Percentiles rank a stretch among this genome's conserved stretches.
Evolutionary conservation across 2,329 filamentous ascomycete genomes (phyloP).

Genomic region (Coniochaeta ligniaria): DNA sequence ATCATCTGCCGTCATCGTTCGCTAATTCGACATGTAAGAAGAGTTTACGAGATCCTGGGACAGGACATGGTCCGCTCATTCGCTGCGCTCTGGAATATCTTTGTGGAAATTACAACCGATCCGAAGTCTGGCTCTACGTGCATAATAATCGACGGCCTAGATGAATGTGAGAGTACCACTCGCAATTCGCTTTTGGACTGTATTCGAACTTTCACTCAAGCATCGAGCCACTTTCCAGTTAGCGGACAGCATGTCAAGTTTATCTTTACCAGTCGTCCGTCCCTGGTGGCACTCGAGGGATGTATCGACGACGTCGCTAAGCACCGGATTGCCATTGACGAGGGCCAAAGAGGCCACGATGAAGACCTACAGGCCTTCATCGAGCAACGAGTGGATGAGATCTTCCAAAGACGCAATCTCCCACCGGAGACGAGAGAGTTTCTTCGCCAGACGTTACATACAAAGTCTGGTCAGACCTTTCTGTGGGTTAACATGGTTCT

Average conservation of each 20-base stretch:
- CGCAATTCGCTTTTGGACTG: constrained; percentile 16
- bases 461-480: constrained; percentile 26
- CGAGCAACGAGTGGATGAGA: too few relatives aligned
- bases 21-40: too few relatives aligned
- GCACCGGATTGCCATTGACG: constrained; percentile 14
- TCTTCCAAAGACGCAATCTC: too few relatives aligned
- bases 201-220: constrained; percentile 13
- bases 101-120: constrained; percentile 21
- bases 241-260: constrained; percentile 22
- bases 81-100: constrained; percentile 25
- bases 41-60: constrained; percentile 1
- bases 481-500: constrained; percentile 30
- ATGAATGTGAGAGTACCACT: constrained; percentile 15
- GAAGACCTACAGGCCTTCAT: not conserved
- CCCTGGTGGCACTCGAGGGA: constrained; percentile 8
- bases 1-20: too few relatives aligned
- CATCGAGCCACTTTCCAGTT: not conserved
- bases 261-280: constrained; percentile 22
- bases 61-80: constrained; percentile 23
- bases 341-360: constrained; percentile 11
- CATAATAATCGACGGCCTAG: constrained; percentile 29
- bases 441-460: constrained; percentile 3
- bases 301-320: constrained; percentile 1
- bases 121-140: constrained; percentile 17
- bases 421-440: constrained; percentile 12